phyloP scores from a whole-genome alignment of 768 basidiomycete genomes.

The Coprinopsis sp. region DNA sequence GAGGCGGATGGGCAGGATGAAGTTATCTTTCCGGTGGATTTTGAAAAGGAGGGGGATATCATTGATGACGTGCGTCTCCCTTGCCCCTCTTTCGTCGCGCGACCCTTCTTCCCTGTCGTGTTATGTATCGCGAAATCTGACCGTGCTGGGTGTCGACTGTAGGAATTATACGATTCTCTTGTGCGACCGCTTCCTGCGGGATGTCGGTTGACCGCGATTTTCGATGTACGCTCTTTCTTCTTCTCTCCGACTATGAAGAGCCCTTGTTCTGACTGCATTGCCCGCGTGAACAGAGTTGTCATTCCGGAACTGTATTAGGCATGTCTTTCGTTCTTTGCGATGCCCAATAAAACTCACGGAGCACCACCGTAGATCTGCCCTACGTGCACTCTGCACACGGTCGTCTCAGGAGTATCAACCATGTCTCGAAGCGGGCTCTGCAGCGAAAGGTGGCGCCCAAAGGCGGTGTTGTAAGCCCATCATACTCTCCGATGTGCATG shows the following conservation, averaged over 20 bases:
- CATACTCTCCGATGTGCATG: too few relatives aligned
- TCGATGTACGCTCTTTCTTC: constrained; percentile 36
- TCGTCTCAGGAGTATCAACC: constrained; percentile 3
- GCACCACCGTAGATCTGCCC: too few relatives aligned
- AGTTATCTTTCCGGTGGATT: constrained; percentile 53
- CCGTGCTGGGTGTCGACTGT: too few relatives aligned
- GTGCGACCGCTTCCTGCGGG: constrained; percentile 40
- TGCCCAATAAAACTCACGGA: too few relatives aligned
- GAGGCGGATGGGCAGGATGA: constrained; percentile 80
- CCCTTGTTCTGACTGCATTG: too few relatives aligned
- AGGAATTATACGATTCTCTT: constrained; percentile 44
- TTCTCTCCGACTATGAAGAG: too few relatives aligned
- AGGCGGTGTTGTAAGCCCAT: constrained; percentile 7
- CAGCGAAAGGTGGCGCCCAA: not conserved
- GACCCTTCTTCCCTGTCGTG: too few relatives aligned
- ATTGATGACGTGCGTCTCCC: constrained; percentile 52
- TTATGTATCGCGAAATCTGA: too few relatives aligned
- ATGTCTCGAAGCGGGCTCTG: constrained; percentile 2
- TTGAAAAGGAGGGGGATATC: constrained; percentile 56
- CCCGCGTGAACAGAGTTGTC: constrained; percentile 53
- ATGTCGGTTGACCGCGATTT: constrained; percentile 50
- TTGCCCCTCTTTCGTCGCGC: too few relatives aligned
- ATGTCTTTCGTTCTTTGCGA: too few relatives aligned
- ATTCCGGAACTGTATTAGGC: constrained; percentile 53
- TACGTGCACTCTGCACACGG: constrained; percentile 9